Percentiles rank a stretch among this genome's conserved stretches.
phyloP scores from a whole-genome alignment of 208 protist species.

The Tritrichomonas foetus region DNA sequence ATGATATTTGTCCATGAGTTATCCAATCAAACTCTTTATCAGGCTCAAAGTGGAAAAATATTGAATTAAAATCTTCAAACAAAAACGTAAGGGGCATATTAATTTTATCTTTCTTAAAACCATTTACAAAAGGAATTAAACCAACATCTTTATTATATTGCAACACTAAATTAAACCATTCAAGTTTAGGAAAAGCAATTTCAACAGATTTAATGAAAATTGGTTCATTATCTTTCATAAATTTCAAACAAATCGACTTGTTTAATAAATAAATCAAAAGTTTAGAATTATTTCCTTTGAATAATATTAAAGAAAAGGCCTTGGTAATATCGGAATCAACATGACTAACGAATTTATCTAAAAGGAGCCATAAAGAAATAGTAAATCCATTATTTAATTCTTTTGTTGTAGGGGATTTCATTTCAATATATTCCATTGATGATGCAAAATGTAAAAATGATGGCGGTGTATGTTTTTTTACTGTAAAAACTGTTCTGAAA shows the following conservation, averaged over 20 bases:
- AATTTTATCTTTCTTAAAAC: not conserved
- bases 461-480: not conserved
- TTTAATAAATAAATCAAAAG: not conserved
- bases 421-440: not conserved
- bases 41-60: not conserved
- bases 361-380: not conserved
- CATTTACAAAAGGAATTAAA: not conserved
- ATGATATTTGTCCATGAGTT: not conserved
- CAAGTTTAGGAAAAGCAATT: not conserved
- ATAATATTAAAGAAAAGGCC: not conserved
- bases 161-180: not conserved
- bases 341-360: not conserved
- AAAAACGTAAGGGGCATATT: not conserved
- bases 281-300: not conserved
- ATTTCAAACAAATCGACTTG: not conserved
- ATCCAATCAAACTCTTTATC: not conserved
- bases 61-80: not conserved
- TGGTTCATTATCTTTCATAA: not conserved
- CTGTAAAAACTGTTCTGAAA: not conserved
- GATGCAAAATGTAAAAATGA: not conserved
- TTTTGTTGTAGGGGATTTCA: not conserved
- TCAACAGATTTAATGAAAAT: not conserved
- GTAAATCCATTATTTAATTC: not conserved
- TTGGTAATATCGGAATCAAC: not conserved
- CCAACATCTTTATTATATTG: not conserved